Evolutionary conservation across 2,329 filamentous ascomycete species (phyloP).

Genomic region (Geosmithia putterillii): DNA sequence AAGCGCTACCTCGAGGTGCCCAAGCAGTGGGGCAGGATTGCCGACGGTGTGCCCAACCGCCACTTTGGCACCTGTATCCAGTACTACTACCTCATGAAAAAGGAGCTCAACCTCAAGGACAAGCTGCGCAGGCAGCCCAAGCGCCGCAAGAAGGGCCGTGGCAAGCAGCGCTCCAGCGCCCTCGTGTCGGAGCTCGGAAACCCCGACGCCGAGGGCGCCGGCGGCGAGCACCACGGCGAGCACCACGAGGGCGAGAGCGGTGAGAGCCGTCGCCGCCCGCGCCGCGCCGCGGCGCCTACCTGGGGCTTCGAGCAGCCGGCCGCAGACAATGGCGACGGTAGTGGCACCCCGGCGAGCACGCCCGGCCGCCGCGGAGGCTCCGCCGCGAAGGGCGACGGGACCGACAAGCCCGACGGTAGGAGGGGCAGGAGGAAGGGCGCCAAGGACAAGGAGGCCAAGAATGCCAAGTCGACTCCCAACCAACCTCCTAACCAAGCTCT

Average conservation of each 20-base stretch:
- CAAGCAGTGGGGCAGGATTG: slow-evolving; percentile 74
- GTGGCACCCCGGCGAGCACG: slow-evolving; percentile 42
- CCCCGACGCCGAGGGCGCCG: slow-evolving; percentile 41
- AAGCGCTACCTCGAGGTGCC: slow-evolving; percentile 62
- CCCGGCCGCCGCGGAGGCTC: slow-evolving; percentile 36
- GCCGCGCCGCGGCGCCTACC: slow-evolving; percentile 56
- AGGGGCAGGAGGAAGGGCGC: slow-evolving; percentile 22
- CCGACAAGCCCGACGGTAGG: slow-evolving; percentile 32
- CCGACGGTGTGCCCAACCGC: slow-evolving; percentile 51
- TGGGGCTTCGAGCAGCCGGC: slow-evolving; percentile 52
- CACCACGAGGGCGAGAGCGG: slow-evolving; percentile 46
- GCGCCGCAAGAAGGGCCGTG: slow-evolving; percentile 43
- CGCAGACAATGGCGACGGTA: slow-evolving; percentile 43
- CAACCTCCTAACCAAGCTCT: slow-evolving; percentile 29
- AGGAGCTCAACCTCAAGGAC: slow-evolving; percentile 63
- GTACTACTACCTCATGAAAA: slow-evolving; percentile 75
- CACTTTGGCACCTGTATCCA: slow-evolving; percentile 73
- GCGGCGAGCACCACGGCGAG: slow-evolving; percentile 39
- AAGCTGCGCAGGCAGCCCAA: slow-evolving; percentile 55
- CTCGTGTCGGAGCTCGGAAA: slow-evolving; percentile 55
- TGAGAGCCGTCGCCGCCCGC: slow-evolving; percentile 43
- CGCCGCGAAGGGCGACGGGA: slow-evolving; percentile 25
- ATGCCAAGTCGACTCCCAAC: slow-evolving; percentile 24
- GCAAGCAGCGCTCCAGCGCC: slow-evolving; percentile 49
- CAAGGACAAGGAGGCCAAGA: slow-evolving; percentile 25